Percentiles rank a stretch among this genome's conserved stretches.
Conservation (phyloP, 108 stramenopile species). For the Craspedostauros australis region DNA sequence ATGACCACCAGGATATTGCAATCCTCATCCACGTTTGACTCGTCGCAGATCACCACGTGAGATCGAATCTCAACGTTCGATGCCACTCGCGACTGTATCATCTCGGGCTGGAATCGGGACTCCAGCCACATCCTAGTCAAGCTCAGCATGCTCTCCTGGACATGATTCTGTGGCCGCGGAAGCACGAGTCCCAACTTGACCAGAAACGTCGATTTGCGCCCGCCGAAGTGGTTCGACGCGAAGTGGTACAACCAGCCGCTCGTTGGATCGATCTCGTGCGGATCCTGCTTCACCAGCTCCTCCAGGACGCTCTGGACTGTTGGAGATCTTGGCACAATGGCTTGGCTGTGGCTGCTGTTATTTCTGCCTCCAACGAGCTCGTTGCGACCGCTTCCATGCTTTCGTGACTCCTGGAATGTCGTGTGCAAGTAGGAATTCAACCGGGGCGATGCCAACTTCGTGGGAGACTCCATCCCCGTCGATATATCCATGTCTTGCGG, state of each 20-base stretch:
- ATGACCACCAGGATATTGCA: constrained; percentile 29
- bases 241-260: neutral
- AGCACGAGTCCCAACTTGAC: constrained; percentile 25
- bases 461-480: constrained; percentile 16
- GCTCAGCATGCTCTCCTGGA: constrained; percentile 4
- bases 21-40: constrained; percentile 1
- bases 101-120: constrained; percentile 9
- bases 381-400: constrained; percentile 24
- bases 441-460: constrained; percentile 14
- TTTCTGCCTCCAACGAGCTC: constrained; percentile 11
- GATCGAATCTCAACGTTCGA: constrained; percentile 7
- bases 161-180: constrained; percentile 1
- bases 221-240: neutral
- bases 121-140: constrained; percentile 20
- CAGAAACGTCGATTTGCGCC: constrained; percentile 11
- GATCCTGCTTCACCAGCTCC: neutral
- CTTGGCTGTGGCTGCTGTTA: neutral
- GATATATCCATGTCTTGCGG: too few relatives aligned
- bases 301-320: neutral
- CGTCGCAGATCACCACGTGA: constrained; percentile 2
- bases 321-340: constrained; percentile 6
- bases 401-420: too few relatives aligned
- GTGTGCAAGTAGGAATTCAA: too few relatives aligned
- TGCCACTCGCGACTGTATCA: neutral
- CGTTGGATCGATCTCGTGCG: neutral